Evolutionary conservation across 139 green algal species (phyloP).

Genomic region (Chlorella vulgaris): DNA sequence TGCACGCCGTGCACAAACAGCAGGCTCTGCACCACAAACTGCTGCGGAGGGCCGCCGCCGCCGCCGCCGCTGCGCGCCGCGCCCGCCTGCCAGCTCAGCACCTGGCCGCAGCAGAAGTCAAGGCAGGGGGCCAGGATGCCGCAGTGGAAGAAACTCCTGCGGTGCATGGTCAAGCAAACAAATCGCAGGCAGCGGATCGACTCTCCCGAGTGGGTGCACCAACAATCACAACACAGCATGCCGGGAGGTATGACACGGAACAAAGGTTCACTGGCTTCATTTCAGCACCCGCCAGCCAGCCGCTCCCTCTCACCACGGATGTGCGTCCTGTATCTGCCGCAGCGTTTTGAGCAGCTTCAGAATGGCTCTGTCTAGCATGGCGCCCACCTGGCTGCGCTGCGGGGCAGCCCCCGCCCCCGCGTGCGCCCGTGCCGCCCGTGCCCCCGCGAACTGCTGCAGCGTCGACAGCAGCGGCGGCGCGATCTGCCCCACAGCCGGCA

Average conservation of each 20-base stretch:
- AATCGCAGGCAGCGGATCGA: background rate
- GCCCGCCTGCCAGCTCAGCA: slow-evolving; percentile 37
- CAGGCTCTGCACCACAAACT: slow-evolving; percentile 62
- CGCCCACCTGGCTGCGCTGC: slow-evolving; percentile 42
- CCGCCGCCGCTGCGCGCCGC: slow-evolving; percentile 6
- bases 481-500: slow-evolving; percentile 38
- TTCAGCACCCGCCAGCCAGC: no score
- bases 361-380: slow-evolving; percentile 74
- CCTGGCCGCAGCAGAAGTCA: slow-evolving; percentile 61
- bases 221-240: no score
- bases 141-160: slow-evolving; percentile 71
- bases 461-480: slow-evolving; percentile 65
- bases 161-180: background rate
- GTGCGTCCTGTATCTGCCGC: slow-evolving; percentile 68
- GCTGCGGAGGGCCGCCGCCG: slow-evolving; percentile 4
- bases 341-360: slow-evolving; percentile 88
- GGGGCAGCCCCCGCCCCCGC: background rate
- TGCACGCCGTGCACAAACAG: slow-evolving; percentile 62
- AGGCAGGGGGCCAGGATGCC: slow-evolving; percentile 67
- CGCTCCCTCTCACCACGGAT: slow-evolving; percentile 84
- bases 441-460: slow-evolving; percentile 45
- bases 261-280: no score
- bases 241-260: no score
- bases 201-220: no score
- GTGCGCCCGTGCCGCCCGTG: background rate